Evolutionary conservation across 306 rosid species (phyloP).

Genomic region (Coriaria nepalensis): DNA sequence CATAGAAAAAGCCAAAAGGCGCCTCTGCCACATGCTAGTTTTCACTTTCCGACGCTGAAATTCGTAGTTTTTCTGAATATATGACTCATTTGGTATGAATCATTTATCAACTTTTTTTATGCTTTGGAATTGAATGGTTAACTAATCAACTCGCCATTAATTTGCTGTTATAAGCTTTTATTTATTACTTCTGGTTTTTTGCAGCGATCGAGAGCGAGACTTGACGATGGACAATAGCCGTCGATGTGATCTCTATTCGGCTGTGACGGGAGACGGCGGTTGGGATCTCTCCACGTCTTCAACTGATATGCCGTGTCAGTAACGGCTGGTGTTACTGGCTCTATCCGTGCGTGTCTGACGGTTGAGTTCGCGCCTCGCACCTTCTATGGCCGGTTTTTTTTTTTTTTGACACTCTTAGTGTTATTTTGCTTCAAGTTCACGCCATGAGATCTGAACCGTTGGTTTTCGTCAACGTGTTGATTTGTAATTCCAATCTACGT

Average conservation of each 20-base stretch:
- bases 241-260: conserved; percentile 7
- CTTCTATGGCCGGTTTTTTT: conserved; percentile 18
- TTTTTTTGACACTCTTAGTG: background rate
- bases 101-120: conserved; percentile 1
- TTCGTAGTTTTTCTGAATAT: conserved; percentile 4
- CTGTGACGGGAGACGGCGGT: background rate
- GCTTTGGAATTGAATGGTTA: conserved; percentile 8
- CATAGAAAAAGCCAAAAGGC: conserved; percentile 17
- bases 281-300: conserved; percentile 24
- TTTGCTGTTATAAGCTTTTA: conserved; percentile 2
- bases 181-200: background rate
- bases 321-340: conserved; percentile 12
- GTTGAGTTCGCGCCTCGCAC: conserved; percentile 6
- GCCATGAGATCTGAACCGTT: no score
- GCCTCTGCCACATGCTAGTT: conserved; percentile 9
- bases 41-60: conserved; percentile 26
- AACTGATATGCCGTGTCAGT: conserved; percentile 8
- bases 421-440: conserved; percentile 1
- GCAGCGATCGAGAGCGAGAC: background rate
- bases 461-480: no score
- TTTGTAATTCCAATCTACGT: no score
- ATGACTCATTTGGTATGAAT: conserved; percentile 1
- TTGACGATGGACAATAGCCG: conserved; percentile 12
- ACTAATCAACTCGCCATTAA: conserved; percentile 13
- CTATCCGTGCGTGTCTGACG: conserved; percentile 22